A percentile compares a stretch with the other conserved stretches of the same genome.
Evolutionary conservation across 164 flowering plant species (phyloP).

Genomic region (Magnolia sinica): DNA sequence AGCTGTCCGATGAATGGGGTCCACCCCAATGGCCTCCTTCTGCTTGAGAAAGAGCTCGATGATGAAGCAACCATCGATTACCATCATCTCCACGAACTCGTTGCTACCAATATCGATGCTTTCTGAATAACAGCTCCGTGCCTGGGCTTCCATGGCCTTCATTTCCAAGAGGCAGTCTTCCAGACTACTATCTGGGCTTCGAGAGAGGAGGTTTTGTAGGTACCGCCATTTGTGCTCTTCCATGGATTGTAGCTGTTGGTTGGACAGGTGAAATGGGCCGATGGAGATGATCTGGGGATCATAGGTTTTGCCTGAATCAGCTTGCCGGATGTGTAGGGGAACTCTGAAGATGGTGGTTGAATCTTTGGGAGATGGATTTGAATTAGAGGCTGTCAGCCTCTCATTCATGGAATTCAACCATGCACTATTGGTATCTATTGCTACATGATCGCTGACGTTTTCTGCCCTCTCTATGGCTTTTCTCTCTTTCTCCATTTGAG

Average conservation of each 20-base stretch:
- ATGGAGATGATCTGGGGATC: constrained; percentile 8
- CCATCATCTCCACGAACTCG: constrained; percentile 6
- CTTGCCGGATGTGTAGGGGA: not conserved
- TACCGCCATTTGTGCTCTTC: constrained; percentile 8
- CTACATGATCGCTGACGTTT: too few relatives aligned
- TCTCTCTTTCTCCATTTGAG: too few relatives aligned
- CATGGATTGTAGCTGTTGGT: not conserved
- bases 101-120: not conserved
- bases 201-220: not conserved
- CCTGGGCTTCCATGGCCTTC: not conserved
- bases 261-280: constrained; percentile 9
- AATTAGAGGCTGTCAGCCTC: not conserved
- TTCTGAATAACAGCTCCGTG: not conserved
- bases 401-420: not conserved
- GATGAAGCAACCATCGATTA: constrained; percentile 12
- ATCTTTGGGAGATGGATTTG: not conserved
- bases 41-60: constrained; percentile 1
- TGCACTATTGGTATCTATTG: too few relatives aligned
- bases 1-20: not conserved
- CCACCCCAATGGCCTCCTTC: not conserved
- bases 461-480: too few relatives aligned
- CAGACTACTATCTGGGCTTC: not conserved
- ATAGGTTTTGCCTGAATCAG: not conserved
- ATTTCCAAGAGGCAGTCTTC: not conserved
- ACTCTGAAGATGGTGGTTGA: constrained; percentile 4